Evolutionary conservation across 108 stramenopile species (phyloP).

Genomic region (Nitzschia inconspicua): DNA sequence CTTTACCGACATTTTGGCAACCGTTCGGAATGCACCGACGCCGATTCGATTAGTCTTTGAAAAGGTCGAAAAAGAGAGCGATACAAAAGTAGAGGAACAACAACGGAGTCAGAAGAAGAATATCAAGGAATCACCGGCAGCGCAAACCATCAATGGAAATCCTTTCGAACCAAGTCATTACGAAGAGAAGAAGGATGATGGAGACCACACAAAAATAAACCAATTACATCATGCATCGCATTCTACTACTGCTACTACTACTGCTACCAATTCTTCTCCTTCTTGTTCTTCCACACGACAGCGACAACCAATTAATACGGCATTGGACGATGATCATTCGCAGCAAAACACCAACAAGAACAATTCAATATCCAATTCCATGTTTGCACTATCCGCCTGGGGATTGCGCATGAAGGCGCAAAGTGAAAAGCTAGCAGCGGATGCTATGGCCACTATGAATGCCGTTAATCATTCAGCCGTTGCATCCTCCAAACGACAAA

Average conservation of each 20-base stretch:
- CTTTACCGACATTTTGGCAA: conserved; percentile 30
- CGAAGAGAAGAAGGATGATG: background rate
- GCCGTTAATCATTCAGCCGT: background rate
- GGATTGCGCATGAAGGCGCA: conserved; percentile 31
- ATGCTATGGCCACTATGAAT: conserved; percentile 1
- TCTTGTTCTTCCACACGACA: conserved; percentile 4
- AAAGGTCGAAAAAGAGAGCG: background rate
- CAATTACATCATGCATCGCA: too few relatives aligned
- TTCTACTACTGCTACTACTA: background rate
- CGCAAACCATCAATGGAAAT: background rate
- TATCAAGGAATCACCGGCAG: background rate
- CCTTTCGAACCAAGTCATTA: background rate
- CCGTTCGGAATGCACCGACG: conserved; percentile 12
- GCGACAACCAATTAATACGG: background rate
- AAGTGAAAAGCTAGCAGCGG: conserved; percentile 11
- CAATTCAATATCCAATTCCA: conserved; percentile 4
- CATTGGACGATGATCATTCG: background rate
- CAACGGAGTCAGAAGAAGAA: background rate
- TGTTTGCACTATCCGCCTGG: conserved; percentile 26
- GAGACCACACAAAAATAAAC: too few relatives aligned
- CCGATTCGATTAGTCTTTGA: conserved; percentile 22
- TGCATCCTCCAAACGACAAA: background rate
- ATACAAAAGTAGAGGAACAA: background rate
- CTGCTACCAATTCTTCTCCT: background rate
- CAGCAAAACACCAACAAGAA: background rate